Conservation (phyloP, 2,329 filamentous ascomycete genomes). For the Monilinia fructigena region DNA sequence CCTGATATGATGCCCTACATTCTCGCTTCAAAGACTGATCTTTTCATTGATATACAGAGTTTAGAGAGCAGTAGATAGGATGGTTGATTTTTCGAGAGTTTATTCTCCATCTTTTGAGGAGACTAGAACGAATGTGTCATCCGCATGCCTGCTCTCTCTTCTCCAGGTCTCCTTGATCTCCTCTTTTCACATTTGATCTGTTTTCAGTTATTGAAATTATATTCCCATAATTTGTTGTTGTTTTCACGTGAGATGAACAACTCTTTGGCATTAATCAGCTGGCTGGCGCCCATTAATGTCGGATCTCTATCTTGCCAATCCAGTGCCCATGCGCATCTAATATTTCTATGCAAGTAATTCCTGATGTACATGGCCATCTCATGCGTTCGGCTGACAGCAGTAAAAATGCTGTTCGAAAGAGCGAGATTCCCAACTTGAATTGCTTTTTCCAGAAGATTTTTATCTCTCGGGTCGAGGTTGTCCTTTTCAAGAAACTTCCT, state of each 20-base stretch:
- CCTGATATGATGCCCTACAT: constrained; percentile 81
- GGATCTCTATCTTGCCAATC: constrained; percentile 47
- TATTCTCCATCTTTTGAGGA: not conserved
- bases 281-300: constrained; percentile 52
- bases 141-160: too few species aligned
- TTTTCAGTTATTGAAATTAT: too few species aligned
- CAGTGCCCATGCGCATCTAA: constrained; percentile 67
- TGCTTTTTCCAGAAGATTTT: constrained; percentile 58
- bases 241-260: not conserved
- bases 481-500: constrained; percentile 65
- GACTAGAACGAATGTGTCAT: too few species aligned
- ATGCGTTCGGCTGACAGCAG: constrained; percentile 65
- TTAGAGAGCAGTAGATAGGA: constrained; percentile 85
- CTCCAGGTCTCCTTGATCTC: too few species aligned
- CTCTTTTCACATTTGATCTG: too few species aligned
- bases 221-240: not conserved
- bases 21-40: constrained; percentile 92
- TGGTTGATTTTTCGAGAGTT: constrained; percentile 26
- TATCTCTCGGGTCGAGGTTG: constrained; percentile 59
- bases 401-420: constrained; percentile 60
- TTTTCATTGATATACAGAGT: constrained; percentile 85
- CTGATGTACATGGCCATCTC: constrained; percentile 75
- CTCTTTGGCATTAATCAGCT: constrained; percentile 6
- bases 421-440: constrained; percentile 64
- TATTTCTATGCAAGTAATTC: constrained; percentile 59